Percentiles rank a stretch among this genome's conserved stretches.
phyloP scores from a whole-genome alignment of 108 stramenopile genomes.

The Skeletonema tropicum region DNA sequence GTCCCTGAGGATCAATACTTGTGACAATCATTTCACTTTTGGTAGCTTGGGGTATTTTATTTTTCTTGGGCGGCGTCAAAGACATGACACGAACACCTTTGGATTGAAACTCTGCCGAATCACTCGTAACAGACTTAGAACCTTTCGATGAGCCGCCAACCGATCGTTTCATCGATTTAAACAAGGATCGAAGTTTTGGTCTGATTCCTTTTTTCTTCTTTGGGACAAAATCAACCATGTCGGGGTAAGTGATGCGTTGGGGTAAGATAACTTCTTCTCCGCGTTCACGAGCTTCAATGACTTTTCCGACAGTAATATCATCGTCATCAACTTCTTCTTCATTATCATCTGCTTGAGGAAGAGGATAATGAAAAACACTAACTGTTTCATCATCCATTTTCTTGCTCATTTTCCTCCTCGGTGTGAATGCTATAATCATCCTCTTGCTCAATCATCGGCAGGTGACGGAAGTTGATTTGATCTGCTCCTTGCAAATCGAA shows the following conservation, averaged over 20 bases:
- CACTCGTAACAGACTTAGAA: not conserved
- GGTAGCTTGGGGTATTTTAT: not conserved
- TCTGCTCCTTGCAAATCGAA: conserved; percentile 1
- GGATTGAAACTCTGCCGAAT: not conserved
- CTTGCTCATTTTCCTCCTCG: not conserved
- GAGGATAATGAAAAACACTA: not conserved
- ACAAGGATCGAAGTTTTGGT: not conserved
- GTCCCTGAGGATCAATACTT: not conserved
- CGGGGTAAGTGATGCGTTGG: not conserved
- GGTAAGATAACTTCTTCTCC: not conserved
- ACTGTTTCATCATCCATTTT: not conserved
- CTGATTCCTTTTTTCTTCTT: not conserved
- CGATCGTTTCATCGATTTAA: not conserved
- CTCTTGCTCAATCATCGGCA: not conserved
- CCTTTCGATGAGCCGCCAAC: not conserved
- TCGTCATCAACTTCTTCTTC: not conserved
- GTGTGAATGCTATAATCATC: not conserved
- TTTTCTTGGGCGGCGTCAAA: not conserved
- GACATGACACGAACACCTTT: conserved; percentile 1
- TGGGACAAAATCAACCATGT: conserved; percentile 4
- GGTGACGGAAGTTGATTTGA: not conserved
- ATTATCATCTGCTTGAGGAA: not conserved
- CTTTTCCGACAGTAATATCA: not conserved
- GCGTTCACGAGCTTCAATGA: conserved; percentile 1
- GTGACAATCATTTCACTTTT: not conserved